A percentile compares a stretch with the other conserved stretches of the same genome.
phyloP scores from a whole-genome alignment of 164 flowering plant genomes.

The Euptelea pleiosperma region DNA sequence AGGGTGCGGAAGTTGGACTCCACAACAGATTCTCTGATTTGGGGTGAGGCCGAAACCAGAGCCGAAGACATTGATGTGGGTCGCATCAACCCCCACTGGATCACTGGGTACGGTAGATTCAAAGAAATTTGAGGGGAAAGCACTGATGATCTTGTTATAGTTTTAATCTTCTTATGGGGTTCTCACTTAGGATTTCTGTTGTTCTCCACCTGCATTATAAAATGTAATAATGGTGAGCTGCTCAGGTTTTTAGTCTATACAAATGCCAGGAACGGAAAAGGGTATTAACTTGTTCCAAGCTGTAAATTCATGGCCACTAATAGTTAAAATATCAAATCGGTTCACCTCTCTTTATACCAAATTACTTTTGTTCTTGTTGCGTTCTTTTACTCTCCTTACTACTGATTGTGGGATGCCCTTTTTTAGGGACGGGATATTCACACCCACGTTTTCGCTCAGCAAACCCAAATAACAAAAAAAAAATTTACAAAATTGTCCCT shows the following conservation, averaged over 20 bases:
- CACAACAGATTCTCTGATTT: slow-evolving; percentile 9
- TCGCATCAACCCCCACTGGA: not conserved
- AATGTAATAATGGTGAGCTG: not conserved
- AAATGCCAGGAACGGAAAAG: not conserved
- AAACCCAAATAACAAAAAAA: too few relatives aligned
- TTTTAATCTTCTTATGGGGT: not conserved
- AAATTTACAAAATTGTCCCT: too few relatives aligned
- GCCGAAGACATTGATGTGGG: not conserved
- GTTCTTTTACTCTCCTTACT: too few relatives aligned
- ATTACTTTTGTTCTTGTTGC: too few relatives aligned
- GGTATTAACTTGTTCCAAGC: not conserved
- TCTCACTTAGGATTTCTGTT: not conserved
- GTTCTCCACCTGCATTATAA: slow-evolving; percentile 1
- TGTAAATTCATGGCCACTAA: not conserved
- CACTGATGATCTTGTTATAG: too few relatives aligned
- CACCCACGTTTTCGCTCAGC: too few relatives aligned
- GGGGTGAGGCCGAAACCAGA: slow-evolving; percentile 8
- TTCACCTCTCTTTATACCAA: too few relatives aligned
- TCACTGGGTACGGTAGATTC: not conserved
- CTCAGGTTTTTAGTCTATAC: slow-evolving; percentile 3
- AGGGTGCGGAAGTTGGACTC: slow-evolving; percentile 13
- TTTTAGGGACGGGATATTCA: too few relatives aligned
- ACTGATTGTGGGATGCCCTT: too few relatives aligned
- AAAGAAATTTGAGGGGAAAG: not conserved
- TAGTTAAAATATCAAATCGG: too few relatives aligned